Conservation (phyloP, 1,284 basidiomycete genomes). For the Cryptococcus sp. region DNA sequence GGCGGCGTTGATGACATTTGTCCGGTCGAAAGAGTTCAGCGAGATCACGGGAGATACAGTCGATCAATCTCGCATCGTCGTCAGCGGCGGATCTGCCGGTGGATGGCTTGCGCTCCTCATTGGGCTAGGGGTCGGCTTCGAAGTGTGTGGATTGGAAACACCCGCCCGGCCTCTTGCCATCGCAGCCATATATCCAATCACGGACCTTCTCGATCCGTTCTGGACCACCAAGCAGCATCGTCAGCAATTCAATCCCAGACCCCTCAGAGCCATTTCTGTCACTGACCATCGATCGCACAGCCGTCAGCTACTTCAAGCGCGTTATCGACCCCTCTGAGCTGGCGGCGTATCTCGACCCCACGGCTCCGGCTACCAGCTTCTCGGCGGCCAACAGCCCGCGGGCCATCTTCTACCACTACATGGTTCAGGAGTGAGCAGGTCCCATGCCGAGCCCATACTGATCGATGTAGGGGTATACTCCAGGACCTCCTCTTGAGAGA, state of each 20-base stretch:
- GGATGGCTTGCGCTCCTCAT: constrained; percentile 19
- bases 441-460: no score
- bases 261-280: not conserved
- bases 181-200: constrained; percentile 16
- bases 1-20: constrained; percentile 7
- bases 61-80: constrained; percentile 13
- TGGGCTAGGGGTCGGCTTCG: constrained; percentile 12
- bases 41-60: constrained; percentile 4
- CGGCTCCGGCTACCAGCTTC: not conserved
- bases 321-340: no score
- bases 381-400: constrained; percentile 2
- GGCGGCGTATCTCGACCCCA: constrained; percentile 9
- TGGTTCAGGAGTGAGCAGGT: constrained; percentile 2
- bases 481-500: constrained; percentile 7
- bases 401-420: constrained; percentile 9
- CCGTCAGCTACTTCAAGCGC: no score
- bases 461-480: not conserved
- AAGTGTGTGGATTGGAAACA: constrained; percentile 7
- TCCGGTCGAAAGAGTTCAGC: constrained; percentile 10
- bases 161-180: constrained; percentile 7
- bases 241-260: constrained; percentile 1
- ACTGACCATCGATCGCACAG: not conserved
- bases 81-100: constrained; percentile 15
- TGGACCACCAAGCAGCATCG: constrained; percentile 16
- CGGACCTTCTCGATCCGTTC: constrained; percentile 13